Evolutionary conservation across 768 basidiomycete genomes (phyloP).

Genomic region (Suillus brevipes): DNA sequence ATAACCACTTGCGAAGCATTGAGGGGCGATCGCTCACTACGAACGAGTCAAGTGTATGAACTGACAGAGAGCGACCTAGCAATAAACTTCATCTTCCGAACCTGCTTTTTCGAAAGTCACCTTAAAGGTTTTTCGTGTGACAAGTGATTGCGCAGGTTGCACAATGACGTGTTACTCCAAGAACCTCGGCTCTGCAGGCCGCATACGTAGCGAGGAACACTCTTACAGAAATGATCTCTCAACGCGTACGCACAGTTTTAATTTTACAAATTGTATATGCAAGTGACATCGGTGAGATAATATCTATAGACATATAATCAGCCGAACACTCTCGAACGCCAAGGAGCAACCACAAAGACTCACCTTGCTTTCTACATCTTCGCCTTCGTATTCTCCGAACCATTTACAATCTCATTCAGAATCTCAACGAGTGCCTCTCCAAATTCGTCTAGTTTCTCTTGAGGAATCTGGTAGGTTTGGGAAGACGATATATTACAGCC

Average conservation of each 20-base stretch:
- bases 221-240: background rate
- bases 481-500: background rate
- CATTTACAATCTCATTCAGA: constrained; percentile 7
- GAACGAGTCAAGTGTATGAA: background rate
- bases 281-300: background rate
- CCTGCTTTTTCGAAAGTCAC: background rate
- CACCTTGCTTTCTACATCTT: background rate
- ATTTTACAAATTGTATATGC: background rate
- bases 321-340: background rate
- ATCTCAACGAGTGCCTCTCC: constrained; percentile 28
- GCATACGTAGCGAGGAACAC: background rate
- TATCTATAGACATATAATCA: background rate
- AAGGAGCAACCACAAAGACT: background rate
- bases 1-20: background rate
- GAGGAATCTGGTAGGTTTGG: constrained; percentile 22
- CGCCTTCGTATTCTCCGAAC: background rate
- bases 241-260: background rate
- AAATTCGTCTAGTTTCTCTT: constrained; percentile 30
- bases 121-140: background rate
- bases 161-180: background rate
- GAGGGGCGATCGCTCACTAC: background rate
- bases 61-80: too few species aligned
- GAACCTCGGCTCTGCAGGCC: background rate
- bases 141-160: background rate
- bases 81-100: background rate